Evolutionary conservation across 371 early-diverging fungal genomes (phyloP), one percentile per base, ranked within the genome.

Genomic region (Mucor lusitanicus): DNA sequence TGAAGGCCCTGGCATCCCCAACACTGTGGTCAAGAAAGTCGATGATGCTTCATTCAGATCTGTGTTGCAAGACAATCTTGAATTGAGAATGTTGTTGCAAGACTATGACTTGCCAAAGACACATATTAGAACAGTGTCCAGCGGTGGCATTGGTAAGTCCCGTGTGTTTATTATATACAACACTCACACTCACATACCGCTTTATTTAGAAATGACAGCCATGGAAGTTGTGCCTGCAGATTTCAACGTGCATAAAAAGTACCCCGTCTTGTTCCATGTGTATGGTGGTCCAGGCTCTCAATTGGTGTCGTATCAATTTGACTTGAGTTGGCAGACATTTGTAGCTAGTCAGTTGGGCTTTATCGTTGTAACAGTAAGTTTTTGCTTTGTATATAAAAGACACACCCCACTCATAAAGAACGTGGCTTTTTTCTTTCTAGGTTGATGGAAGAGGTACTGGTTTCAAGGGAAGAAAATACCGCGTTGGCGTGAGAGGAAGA

Each of bases 271-370:
- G 28, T 91, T 97, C 77, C 86, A 88, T 70, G 92, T 94, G 15
- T 97, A 96, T 72, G 97, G 97, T 28, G 99, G 99, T 3, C 98
- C 98, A 33, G 88, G 88, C 64, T 95, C 96, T 15, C 97, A 99
- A 71, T 67, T 88, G 35, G 98, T 93, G 2, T 83, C 87, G 17
- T 83, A 89, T 25, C 74, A 79, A 56, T 95, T 90, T 70, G 70
- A 77, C 9, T 78, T 93, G n/a, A 89, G 88, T 63, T 92, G 92
- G 84, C 88, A 92, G 55, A 86, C 87, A 8, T 88, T 93, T 69
- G 85, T 94, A 30, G 89, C 84, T 6, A 78, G 84, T 64, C 78
- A 82, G 44, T 79, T 91, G 46, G 82, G 81, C 19, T 91, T 85
- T 71, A 88, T 92, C 58, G 87, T 92, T 2, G 91, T 86, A 0